Percentiles rank a stretch among this genome's conserved stretches.
These are phyloP conservation scores for Hypoxylon cercidicola DNA, from an alignment of 495 filamentous ascomycete species.

Conservation along the genomic window DNA sequence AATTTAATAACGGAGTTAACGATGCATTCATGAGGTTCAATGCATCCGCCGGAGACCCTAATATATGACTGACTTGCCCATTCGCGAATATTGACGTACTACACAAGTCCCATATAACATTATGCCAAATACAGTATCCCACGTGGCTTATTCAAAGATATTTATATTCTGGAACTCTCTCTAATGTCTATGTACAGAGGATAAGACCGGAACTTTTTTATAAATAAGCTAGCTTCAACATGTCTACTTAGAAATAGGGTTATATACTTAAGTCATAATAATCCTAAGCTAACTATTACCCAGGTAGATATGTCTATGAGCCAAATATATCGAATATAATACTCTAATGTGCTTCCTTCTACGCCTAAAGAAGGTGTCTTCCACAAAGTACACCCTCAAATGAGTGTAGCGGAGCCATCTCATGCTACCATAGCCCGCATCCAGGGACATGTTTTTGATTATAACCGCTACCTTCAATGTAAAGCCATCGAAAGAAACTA, in stretches of 20 bases:
- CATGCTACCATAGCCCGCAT: too few relatives aligned
- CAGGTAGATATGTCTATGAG: not conserved
- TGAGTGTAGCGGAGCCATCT: too few relatives aligned
- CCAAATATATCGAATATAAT: constrained; percentile 7
- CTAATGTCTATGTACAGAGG: constrained; percentile 14
- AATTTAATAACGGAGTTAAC: constrained; percentile 11
- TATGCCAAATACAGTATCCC: constrained; percentile 28
- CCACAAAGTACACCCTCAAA: too few relatives aligned
- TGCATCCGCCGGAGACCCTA: constrained; percentile 14
- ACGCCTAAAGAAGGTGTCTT: too few relatives aligned
- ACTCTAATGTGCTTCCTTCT: constrained; percentile 11
- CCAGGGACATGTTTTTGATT: not conserved
- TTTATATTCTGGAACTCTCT: constrained; percentile 2
- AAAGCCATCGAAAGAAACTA: not conserved
- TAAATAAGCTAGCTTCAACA: constrained; percentile 4
- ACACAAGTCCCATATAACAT: constrained; percentile 25
- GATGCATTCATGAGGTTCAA: constrained; percentile 18
- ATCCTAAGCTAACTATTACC: not conserved
- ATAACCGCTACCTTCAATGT: constrained; percentile 7
- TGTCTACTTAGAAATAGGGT: constrained; percentile 17
- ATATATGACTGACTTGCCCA: not conserved
- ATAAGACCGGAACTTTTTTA: constrained; percentile 6
- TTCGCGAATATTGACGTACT: constrained; percentile 4
- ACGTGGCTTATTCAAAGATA: constrained; percentile 27
- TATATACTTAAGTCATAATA: not conserved